Conservation (phyloP, 306 rosid genomes). For the Pueraria montana region DNA sequence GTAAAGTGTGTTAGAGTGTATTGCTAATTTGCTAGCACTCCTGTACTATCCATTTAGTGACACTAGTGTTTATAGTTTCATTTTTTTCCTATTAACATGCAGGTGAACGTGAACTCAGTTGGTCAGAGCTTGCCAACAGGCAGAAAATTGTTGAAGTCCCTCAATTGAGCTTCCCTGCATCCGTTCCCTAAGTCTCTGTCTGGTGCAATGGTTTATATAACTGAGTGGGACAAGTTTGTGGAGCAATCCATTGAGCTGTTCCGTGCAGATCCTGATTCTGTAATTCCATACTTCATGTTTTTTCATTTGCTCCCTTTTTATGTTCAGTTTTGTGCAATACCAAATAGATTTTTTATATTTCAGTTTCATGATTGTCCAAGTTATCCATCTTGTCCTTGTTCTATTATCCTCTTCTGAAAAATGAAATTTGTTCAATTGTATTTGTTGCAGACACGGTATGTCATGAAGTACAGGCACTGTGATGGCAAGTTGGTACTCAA, state of each 20-base stretch:
- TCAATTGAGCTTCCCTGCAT: constrained; percentile 27
- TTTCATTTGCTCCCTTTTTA: neutral
- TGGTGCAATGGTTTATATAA: constrained; percentile 73
- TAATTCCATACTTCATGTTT: constrained; percentile 17
- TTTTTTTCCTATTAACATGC: constrained; percentile 5
- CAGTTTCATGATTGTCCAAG: constrained; percentile 2
- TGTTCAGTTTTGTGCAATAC: neutral
- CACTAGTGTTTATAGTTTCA: constrained; percentile 4
- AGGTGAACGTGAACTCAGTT: constrained; percentile 33
- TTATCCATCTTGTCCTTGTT: neutral
- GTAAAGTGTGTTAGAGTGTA: too few relatives aligned
- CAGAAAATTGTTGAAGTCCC: constrained; percentile 18
- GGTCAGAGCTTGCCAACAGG: constrained; percentile 4
- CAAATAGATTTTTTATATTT: neutral
- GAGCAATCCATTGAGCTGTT: constrained; percentile 87
- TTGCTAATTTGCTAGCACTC: too few relatives aligned
- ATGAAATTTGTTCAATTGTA: neutral
- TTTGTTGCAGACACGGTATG: constrained; percentile 70
- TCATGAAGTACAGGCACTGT: constrained; percentile 83
- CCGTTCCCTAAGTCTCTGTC: constrained; percentile 3
- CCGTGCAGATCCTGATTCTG: constrained; percentile 90
- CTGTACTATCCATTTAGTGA: neutral
- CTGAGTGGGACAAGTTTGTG: constrained; percentile 82
- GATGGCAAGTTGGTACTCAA: constrained; percentile 86
- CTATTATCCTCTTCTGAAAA: neutral